A percentile compares a stretch with the other conserved stretches of the same genome.
Conservation (phyloP, 2,329 filamentous ascomycete genomes). For the Dactylonectria macrodidyma region DNA sequence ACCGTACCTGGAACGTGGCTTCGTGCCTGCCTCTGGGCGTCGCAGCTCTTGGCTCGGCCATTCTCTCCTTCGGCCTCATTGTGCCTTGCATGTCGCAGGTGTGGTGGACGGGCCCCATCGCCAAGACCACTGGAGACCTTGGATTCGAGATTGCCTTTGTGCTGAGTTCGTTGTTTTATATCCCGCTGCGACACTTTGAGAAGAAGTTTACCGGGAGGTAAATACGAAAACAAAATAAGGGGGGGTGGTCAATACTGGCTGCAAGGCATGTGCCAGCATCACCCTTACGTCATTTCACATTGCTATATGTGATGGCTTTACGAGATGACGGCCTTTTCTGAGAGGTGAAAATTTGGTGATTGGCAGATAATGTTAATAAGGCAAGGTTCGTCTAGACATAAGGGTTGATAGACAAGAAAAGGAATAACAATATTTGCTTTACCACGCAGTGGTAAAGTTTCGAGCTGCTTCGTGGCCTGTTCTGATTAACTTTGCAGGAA, state of each 20-base stretch:
- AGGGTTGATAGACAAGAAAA: background rate
- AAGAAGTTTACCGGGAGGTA: conserved; percentile 51
- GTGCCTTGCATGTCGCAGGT: conserved; percentile 73
- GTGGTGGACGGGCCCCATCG: conserved; percentile 75
- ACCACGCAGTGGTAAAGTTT: background rate
- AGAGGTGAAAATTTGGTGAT: background rate
- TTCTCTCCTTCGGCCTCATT: conserved; percentile 65
- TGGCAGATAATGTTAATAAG: conserved; percentile 20
- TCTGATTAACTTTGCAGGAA: background rate
- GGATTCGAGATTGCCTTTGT: conserved; percentile 76
- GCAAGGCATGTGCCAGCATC: background rate
- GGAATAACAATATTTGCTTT: background rate
- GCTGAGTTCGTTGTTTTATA: conserved; percentile 62
- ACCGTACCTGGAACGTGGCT: conserved; percentile 63
- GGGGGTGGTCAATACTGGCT: background rate
- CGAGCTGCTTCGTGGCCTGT: background rate
- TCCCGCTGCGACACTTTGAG: conserved; percentile 64
- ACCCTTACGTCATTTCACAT: background rate
- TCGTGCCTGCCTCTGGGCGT: conserved; percentile 61
- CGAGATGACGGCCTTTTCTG: conserved; percentile 13
- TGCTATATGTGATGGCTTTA: conserved; percentile 6
- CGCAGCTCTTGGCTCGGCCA: conserved; percentile 62
- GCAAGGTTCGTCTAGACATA: conserved; percentile 2
- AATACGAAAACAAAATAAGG: background rate
- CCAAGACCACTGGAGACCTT: conserved; percentile 72